Evolutionary conservation across 805 yeast species (phyloP).

Genomic region (Kazachstania africana): DNA sequence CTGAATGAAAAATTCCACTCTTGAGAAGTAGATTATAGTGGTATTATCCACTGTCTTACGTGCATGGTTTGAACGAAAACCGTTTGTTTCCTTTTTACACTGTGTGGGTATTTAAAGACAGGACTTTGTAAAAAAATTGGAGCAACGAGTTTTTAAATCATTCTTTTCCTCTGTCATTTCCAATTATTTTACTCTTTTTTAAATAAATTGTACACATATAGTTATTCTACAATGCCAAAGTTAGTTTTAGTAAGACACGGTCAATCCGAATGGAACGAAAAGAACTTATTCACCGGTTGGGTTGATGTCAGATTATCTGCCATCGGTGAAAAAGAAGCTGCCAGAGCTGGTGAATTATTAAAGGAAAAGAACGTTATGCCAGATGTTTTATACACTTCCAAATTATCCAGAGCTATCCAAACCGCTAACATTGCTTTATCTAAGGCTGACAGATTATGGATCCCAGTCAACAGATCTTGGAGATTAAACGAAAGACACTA

Average conservation of each 20-base stretch:
- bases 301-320: constrained; percentile 84
- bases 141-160: too few relatives aligned
- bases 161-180: background rate
- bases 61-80: too few relatives aligned
- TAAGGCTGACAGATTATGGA: constrained; percentile 76
- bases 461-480: constrained; percentile 92
- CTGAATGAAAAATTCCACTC: too few relatives aligned
- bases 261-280: constrained; percentile 97
- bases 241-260: constrained; percentile 96
- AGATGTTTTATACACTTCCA: constrained; percentile 83
- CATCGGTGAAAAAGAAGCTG: constrained; percentile 82
- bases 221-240: constrained; percentile 35
- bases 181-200: background rate
- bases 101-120: too few relatives aligned
- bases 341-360: constrained; percentile 83
- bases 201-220: background rate
- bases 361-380: constrained; percentile 78
- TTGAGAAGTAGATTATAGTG: too few relatives aligned
- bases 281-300: constrained; percentile 98
- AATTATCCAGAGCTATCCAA: constrained; percentile 88
- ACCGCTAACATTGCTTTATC: constrained; percentile 93
- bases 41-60: too few relatives aligned
- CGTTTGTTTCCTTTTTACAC: too few relatives aligned
- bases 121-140: too few relatives aligned
- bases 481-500: constrained; percentile 98